These are phyloP conservation scores for Zasmidium cellare DNA, from an alignment of 2,329 filamentous ascomycete species.

Conservation along the genomic window DNA sequence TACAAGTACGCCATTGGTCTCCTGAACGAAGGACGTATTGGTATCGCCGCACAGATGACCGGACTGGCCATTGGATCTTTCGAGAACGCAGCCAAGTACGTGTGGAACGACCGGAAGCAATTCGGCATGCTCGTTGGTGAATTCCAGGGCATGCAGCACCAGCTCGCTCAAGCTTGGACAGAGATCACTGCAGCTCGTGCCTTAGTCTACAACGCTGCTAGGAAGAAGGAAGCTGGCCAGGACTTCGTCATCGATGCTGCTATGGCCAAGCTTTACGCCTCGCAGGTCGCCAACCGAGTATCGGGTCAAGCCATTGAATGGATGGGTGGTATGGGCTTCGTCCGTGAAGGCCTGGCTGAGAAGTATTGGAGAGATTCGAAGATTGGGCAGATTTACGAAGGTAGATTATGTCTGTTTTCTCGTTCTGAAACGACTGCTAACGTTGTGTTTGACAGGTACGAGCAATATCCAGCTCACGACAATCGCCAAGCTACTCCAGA, in stretches of 20 bases:
- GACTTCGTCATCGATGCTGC: slow-evolving; percentile 94
- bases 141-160: slow-evolving; percentile 99
- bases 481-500: slow-evolving; percentile 70
- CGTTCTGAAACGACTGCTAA: slow-evolving; percentile 12
- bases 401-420: slow-evolving; percentile 48
- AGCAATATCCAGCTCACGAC: slow-evolving; percentile 72
- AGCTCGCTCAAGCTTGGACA: slow-evolving; percentile 92
- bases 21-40: slow-evolving; percentile 94
- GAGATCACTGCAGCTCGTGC: slow-evolving; percentile 91
- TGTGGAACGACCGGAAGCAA: slow-evolving; percentile 97
- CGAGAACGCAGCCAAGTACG: slow-evolving; percentile 91
- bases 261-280: slow-evolving; percentile 96
- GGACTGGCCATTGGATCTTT: slow-evolving; percentile 91
- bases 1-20: slow-evolving; percentile 98
- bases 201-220: slow-evolving; percentile 90
- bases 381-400: slow-evolving; percentile 85
- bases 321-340: slow-evolving; percentile 99
- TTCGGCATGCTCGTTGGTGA: slow-evolving; percentile 91
- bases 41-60: slow-evolving; percentile 98
- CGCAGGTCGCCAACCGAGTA: slow-evolving; percentile 87
- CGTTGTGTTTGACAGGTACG: slow-evolving; percentile 63
- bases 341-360: slow-evolving; percentile 92
- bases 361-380: slow-evolving; percentile 98
- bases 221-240: slow-evolving; percentile 97
- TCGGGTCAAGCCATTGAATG: slow-evolving; percentile 88